Evolutionary conservation across 2,329 filamentous ascomycete species (phyloP).

Genomic region (Sclerotinia sclerotiorum): DNA sequence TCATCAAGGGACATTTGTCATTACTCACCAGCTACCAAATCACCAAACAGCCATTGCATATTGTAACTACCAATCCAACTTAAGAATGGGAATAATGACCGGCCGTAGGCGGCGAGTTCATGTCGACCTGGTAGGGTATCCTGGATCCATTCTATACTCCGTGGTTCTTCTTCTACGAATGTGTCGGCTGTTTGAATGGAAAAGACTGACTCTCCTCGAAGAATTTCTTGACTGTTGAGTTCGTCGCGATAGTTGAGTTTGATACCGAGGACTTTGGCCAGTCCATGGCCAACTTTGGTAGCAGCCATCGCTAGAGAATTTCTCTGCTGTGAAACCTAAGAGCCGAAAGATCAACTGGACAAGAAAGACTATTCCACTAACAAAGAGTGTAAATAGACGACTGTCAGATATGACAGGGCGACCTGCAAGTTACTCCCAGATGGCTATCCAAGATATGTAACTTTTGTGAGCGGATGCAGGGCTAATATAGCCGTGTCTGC

Average conservation of each 20-base stretch:
- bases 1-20: neutral
- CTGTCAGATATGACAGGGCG: conserved; percentile 8
- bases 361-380: neutral
- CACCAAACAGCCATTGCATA: conserved; percentile 80
- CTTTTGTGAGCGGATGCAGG: conserved; percentile 18
- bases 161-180: conserved; percentile 82
- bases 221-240: conserved; percentile 53
- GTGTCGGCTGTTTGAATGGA: conserved; percentile 71
- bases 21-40: conserved; percentile 76
- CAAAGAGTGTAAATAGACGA: conserved; percentile 5
- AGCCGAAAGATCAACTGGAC: conserved; percentile 9
- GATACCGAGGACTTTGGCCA: conserved; percentile 82
- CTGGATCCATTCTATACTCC: conserved; percentile 67
- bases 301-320: conserved; percentile 31
- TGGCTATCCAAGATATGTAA: conserved; percentile 12
- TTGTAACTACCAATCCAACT: conserved; percentile 93
- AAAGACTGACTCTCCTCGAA: conserved; percentile 77
- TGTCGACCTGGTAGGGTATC: conserved; percentile 59
- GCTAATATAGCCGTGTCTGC: conserved; percentile 22
- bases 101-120: conserved; percentile 60
- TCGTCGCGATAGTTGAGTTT: conserved; percentile 70
- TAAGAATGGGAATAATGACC: conserved; percentile 80
- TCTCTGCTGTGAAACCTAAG: conserved; percentile 15
- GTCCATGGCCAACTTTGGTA: conserved; percentile 63
- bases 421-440: conserved; percentile 22